A percentile compares a stretch with the other conserved stretches of the same genome.
phyloP scores from a whole-genome alignment of 169 alveolate species.

The Plasmodium sp. region DNA sequence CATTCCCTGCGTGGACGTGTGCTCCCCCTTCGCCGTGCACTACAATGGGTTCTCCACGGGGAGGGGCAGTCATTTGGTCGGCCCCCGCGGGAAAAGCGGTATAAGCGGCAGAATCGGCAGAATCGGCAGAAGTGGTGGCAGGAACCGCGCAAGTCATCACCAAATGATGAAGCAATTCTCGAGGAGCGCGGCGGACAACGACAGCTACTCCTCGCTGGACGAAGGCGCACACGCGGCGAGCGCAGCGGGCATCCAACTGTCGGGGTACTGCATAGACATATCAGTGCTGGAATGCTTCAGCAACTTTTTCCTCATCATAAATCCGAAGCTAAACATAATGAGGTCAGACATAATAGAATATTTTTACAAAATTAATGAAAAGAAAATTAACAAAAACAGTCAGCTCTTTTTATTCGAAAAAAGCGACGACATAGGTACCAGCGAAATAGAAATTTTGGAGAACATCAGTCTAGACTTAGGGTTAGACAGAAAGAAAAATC shows the following conservation, averaged over 20 bases:
- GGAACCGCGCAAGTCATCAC: not conserved
- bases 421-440: constrained; percentile 52
- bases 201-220: constrained; percentile 56
- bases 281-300: constrained; percentile 74
- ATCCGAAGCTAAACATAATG: constrained; percentile 61
- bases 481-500: constrained; percentile 39
- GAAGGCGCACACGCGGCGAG: constrained; percentile 17
- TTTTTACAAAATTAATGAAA: constrained; percentile 69
- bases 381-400: constrained; percentile 61
- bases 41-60: constrained; percentile 52
- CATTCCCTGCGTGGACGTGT: constrained; percentile 38
- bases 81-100: not conserved
- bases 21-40: constrained; percentile 45
- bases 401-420: constrained; percentile 66
- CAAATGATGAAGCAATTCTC: not conserved
- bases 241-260: constrained; percentile 4
- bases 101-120: not conserved
- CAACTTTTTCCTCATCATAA: constrained; percentile 55
- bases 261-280: constrained; percentile 73
- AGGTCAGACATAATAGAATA: constrained; percentile 73
- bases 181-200: not conserved
- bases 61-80: not conserved
- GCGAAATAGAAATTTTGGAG: constrained; percentile 74
- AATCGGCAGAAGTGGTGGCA: not conserved
- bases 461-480: constrained; percentile 73